phyloP scores from a whole-genome alignment of 495 filamentous ascomycete species.

The Ramalina intermedia region DNA sequence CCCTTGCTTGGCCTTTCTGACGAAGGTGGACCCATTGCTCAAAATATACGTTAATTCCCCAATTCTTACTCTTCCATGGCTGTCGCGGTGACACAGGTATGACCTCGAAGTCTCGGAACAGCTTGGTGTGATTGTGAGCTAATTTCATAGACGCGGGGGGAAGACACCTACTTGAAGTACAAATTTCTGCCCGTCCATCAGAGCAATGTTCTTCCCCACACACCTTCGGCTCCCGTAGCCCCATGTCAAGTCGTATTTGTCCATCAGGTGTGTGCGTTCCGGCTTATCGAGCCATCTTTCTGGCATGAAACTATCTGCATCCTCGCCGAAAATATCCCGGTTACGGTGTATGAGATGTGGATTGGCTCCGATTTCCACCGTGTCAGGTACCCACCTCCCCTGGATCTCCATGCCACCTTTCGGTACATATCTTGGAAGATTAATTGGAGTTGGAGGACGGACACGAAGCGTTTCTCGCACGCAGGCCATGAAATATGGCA shows the following conservation, averaged over 20 bases:
- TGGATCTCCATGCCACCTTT: neutral
- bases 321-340: slow-evolving; percentile 22
- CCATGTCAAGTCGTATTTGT: neutral
- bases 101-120: no score
- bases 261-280: neutral
- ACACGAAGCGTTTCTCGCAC: slow-evolving; percentile 10
- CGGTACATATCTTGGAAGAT: slow-evolving; percentile 7
- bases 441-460: slow-evolving; percentile 4
- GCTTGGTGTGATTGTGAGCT: no score
- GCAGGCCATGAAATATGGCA: slow-evolving; percentile 14
- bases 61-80: no score
- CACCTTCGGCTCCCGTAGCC: neutral
- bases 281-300: slow-evolving; percentile 42
- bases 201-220: neutral
- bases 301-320: slow-evolving; percentile 46
- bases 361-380: slow-evolving; percentile 3
- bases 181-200: neutral
- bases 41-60: no score
- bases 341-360: slow-evolving; percentile 6
- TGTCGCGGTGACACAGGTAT: no score
- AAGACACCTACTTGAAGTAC: no score
- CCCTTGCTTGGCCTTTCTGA: no score
- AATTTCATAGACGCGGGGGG: no score
- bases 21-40: no score
- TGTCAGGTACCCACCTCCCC: neutral